phyloP scores from a whole-genome alignment of 176 grass and related monocot genomes.

The Triticum timopheevii region DNA sequence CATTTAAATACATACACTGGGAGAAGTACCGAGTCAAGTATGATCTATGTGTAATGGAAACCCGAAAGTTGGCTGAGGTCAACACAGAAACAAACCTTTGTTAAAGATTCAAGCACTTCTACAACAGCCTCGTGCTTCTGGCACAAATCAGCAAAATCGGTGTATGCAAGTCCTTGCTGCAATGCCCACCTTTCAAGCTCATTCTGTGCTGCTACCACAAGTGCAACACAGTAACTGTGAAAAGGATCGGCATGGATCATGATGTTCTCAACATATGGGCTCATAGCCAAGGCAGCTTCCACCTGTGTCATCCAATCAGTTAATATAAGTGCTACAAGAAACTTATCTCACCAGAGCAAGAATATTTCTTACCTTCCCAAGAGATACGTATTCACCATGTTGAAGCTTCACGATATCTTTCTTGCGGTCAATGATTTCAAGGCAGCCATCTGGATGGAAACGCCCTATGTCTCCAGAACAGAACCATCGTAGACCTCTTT shows the following conservation, averaged over 20 bases:
- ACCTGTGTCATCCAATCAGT: constrained; percentile 54
- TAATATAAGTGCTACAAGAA: constrained; percentile 14
- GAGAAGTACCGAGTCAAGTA: constrained; percentile 9
- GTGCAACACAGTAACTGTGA: constrained; percentile 80
- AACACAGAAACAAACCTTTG: constrained; percentile 60
- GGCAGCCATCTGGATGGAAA: constrained; percentile 90
- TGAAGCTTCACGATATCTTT: constrained; percentile 99
- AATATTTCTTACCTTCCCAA: constrained; percentile 69
- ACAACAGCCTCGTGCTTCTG: constrained; percentile 73
- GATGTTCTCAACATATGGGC: constrained; percentile 87
- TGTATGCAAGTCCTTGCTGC: constrained; percentile 57
- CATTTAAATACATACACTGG: constrained; percentile 20
- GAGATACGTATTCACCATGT: constrained; percentile 97
- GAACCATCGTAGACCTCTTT: constrained; percentile 86
- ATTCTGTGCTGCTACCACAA: constrained; percentile 58
- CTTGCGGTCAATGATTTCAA: constrained; percentile 96
- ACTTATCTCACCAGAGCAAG: constrained; percentile 24
- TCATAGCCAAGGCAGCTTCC: constrained; percentile 69
- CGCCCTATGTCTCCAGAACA: constrained; percentile 89
- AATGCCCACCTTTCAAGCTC: constrained; percentile 78
- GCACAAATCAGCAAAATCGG: constrained; percentile 66
- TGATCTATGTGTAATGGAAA: constrained; percentile 8
- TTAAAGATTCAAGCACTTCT: constrained; percentile 77
- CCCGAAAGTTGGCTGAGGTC: constrained; percentile 3
- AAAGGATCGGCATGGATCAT: constrained; percentile 90